Evolutionary conservation across 345 rosid species (phyloP), one percentile per base, ranked within the genome.

Genomic region (Aquilaria malaccensis): DNA sequence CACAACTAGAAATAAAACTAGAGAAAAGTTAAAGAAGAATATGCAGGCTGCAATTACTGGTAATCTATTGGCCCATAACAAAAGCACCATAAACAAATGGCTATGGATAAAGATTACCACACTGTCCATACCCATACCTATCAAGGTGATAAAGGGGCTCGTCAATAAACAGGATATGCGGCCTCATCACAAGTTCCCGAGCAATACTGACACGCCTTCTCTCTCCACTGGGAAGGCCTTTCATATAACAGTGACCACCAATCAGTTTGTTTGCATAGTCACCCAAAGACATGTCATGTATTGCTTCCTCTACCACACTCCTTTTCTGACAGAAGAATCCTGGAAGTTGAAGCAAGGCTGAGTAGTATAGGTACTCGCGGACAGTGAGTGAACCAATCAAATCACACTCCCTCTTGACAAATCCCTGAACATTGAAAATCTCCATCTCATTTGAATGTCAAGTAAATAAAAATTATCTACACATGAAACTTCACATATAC

Each of bases 61-160:
- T 37, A 4, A 9, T 9, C 7, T 37, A 37, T 37, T 37, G 58
- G 30, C 45, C 57, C 45, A 13, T 63, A 13, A 54, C 43, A 14
- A 56, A 48, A 57, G 45, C 50, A 33, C 13, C 14, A 3, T 12
- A 46, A 50, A 45, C 50, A 61, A n/a, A 6, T 64, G 45, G 45
- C 29, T 51, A 53, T 13, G 51, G 22, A 63, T 37, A 43, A 45
- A 2, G 22, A 22, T 22, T 22, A 22, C 22, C 22, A 10, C 2
- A 57, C 49, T 59, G 13, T 61, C 56, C 32, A 64, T 1, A 13
- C 45, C 72, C 60, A 4, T 52, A 81, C 99, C 99, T 94, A 79
- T 91, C 97, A 55, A 95, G 95, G 67, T 82, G 97, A 81, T 95
- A 95, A 62, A 95, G 97, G 74, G 99, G 97, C 76, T 95, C 99